Evolutionary conservation across 2,329 filamentous ascomycete species (phyloP).

Genomic region (Fusarium tjaetaba): DNA sequence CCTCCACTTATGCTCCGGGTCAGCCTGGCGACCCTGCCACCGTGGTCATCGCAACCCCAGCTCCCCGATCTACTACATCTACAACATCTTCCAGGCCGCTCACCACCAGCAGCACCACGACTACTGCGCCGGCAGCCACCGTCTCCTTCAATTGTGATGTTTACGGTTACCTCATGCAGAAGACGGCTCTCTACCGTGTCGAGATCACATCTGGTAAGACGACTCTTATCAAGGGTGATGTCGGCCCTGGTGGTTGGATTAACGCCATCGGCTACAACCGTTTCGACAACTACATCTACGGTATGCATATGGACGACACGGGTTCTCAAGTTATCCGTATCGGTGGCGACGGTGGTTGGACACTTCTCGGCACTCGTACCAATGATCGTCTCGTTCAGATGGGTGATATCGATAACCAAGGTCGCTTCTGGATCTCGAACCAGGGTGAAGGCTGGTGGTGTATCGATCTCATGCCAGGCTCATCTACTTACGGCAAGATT

Average conservation of each 20-base stretch:
- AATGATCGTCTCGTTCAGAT: slow-evolving; percentile 26
- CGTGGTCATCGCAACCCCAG: slow-evolving; percentile 23
- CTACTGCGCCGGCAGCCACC: slow-evolving; percentile 1
- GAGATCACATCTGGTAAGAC: slow-evolving; percentile 29
- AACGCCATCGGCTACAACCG: slow-evolving; percentile 38
- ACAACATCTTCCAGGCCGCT: background rate
- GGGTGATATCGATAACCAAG: slow-evolving; percentile 39
- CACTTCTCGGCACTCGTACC: slow-evolving; percentile 25
- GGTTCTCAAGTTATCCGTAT: slow-evolving; percentile 40
- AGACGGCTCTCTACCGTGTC: slow-evolving; percentile 28
- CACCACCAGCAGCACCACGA: slow-evolving; percentile 7
- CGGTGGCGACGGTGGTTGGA: slow-evolving; percentile 32
- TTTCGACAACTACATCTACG: slow-evolving; percentile 38
- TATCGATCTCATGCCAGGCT: slow-evolving; percentile 35
- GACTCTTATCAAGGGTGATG: slow-evolving; percentile 19
- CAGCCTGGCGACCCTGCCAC: slow-evolving; percentile 17
- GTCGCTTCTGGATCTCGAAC: slow-evolving; percentile 38
- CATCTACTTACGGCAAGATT: slow-evolving; percentile 33
- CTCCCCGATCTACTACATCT: background rate
- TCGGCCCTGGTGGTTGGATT: slow-evolving; percentile 36
- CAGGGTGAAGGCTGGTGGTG: slow-evolving; percentile 37
- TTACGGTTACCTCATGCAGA: slow-evolving; percentile 35
- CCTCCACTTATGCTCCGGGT: slow-evolving; percentile 10
- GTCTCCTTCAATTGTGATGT: slow-evolving; percentile 24
- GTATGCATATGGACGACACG: slow-evolving; percentile 9